Evolutionary conservation across 2,329 filamentous ascomycete genomes (phyloP).

Genomic region (Talaromyces sp.): DNA sequence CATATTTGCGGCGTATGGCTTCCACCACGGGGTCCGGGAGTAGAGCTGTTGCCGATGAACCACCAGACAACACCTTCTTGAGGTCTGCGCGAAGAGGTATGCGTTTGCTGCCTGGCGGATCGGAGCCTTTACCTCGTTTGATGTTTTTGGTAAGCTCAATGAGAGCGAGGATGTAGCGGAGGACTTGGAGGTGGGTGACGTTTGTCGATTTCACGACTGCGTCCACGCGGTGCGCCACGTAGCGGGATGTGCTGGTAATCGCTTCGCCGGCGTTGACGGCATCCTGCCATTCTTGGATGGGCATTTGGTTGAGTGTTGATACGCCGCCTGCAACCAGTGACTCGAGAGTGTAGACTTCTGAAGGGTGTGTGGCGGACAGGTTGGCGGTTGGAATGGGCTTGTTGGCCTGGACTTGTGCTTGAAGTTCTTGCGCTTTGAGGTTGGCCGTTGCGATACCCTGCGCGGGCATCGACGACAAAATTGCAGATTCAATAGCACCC

Average conservation of each 20-base stretch:
- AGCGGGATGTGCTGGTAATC: constrained; percentile 42
- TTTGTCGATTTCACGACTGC: constrained; percentile 39
- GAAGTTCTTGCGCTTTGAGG: constrained; percentile 32
- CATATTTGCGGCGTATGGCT: constrained; percentile 41
- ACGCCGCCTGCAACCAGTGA: constrained; percentile 41
- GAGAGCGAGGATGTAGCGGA: constrained; percentile 45
- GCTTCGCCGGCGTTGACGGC: constrained; percentile 34
- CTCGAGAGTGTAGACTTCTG: constrained; percentile 46
- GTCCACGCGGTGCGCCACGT: constrained; percentile 43
- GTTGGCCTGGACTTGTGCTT: constrained; percentile 44
- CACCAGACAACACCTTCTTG: constrained; percentile 33
- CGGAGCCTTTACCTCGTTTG: constrained; percentile 25
- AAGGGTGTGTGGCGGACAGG: constrained; percentile 41
- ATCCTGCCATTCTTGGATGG: constrained; percentile 44
- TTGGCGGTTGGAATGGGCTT: constrained; percentile 47
- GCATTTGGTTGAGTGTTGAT: constrained; percentile 42
- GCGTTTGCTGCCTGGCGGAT: constrained; percentile 37
- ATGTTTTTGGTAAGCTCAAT: constrained; percentile 42
- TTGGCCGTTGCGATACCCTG: constrained; percentile 30
- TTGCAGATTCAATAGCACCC: constrained; percentile 41
- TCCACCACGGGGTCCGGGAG: constrained; percentile 41
- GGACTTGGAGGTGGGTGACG: constrained; percentile 41
- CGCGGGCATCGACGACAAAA: constrained; percentile 42
- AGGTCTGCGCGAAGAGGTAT: constrained; percentile 41
- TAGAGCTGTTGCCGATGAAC: constrained; percentile 22